Conservation (phyloP, 2,329 filamentous ascomycete genomes). For the Ascochyta pisi region DNA sequence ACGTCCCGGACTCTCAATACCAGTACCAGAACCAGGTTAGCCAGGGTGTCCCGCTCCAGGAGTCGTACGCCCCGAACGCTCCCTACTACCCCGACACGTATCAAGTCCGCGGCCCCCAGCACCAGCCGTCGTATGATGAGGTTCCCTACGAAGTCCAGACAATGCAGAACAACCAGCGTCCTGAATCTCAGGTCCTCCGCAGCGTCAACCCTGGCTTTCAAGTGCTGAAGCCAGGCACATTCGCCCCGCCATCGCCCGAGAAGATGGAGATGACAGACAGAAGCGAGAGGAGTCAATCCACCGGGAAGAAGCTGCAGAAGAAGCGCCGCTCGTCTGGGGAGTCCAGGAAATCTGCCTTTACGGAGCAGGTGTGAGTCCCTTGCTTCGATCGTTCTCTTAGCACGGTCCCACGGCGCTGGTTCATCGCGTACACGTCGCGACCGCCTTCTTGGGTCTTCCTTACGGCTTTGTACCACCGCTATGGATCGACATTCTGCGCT, state of each 20-base stretch:
- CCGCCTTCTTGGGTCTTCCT: constrained; percentile 26
- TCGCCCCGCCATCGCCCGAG: constrained; percentile 42
- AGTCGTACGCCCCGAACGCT: constrained; percentile 47
- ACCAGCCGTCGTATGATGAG: constrained; percentile 45
- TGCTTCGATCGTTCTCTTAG: constrained; percentile 22
- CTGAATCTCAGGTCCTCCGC: constrained; percentile 46
- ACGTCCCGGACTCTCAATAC: constrained; percentile 18
- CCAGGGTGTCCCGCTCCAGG: constrained; percentile 45
- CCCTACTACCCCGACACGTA: constrained; percentile 45
- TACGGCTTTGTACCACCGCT: constrained; percentile 31
- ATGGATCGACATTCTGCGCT: constrained; percentile 28
- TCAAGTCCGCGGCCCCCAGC: constrained; percentile 47
- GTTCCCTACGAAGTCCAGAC: constrained; percentile 39
- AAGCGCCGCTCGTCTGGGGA: constrained; percentile 45
- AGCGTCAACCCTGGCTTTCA: constrained; percentile 54
- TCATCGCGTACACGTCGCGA: constrained; percentile 30
- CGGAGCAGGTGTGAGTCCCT: constrained; percentile 45
- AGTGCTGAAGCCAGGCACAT: constrained; percentile 50
- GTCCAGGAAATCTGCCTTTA: constrained; percentile 45
- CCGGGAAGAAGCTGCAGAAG: constrained; percentile 51
- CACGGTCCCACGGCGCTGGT: constrained; percentile 23
- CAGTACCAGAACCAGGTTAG: constrained; percentile 30
- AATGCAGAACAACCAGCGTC: constrained; percentile 34
- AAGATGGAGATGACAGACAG: constrained; percentile 31
- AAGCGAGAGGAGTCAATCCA: constrained; percentile 44